These are phyloP conservation scores for Aspergillus sergii DNA, from an alignment of 2,329 filamentous ascomycete species.

Conservation along the genomic window DNA sequence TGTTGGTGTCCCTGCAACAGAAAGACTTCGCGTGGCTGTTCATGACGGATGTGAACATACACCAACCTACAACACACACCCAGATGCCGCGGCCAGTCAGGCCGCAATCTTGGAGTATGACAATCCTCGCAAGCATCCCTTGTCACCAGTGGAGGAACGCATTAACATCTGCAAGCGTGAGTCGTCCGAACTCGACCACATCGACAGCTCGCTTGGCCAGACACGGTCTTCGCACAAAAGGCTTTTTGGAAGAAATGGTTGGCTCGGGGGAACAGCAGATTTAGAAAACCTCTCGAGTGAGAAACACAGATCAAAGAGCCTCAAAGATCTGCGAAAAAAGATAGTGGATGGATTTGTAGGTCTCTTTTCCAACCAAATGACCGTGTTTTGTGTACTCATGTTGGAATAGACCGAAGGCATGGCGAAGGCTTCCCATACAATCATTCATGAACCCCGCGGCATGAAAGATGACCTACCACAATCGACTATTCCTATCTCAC, in stretches of 20 bases:
- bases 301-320: constrained; percentile 31
- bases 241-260: constrained; percentile 46
- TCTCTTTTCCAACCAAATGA: constrained; percentile 1
- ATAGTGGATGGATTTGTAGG: constrained; percentile 41
- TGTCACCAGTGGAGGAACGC: constrained; percentile 9
- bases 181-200: constrained; percentile 4
- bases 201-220: constrained; percentile 7
- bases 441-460: constrained; percentile 10
- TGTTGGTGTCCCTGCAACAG: not conserved
- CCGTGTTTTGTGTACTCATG: not conserved
- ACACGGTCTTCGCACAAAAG: constrained; percentile 37
- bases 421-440: constrained; percentile 22
- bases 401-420: constrained; percentile 29
- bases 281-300: constrained; percentile 29
- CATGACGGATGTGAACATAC: constrained; percentile 17
- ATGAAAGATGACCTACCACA: constrained; percentile 21
- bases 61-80: constrained; percentile 14
- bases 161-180: not conserved
- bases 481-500: constrained; percentile 39
- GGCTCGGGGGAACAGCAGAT: constrained; percentile 40
- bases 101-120: constrained; percentile 18
- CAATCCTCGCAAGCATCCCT: not conserved
- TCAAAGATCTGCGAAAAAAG: constrained; percentile 41
- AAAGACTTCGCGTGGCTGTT: constrained; percentile 11
- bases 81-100: constrained; percentile 13